Evolutionary conservation across 2,329 filamentous ascomycete genomes (phyloP).

Genomic region (Cercospora canescens): DNA sequence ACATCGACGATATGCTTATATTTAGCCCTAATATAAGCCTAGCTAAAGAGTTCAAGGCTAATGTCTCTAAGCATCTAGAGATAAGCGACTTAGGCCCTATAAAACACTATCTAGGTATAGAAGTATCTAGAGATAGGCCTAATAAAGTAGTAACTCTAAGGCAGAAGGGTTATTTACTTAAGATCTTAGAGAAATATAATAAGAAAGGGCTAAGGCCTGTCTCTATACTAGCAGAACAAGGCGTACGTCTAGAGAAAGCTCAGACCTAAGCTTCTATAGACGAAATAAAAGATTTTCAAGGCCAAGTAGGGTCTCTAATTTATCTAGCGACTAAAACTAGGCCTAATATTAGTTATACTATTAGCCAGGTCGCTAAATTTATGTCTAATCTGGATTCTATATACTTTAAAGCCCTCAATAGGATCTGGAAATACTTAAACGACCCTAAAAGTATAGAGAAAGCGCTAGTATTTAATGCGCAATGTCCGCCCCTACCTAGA

Average conservation of each 20-base stretch:
- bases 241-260: constrained; percentile 11
- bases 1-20: constrained; percentile 12
- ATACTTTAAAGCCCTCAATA: constrained; percentile 11
- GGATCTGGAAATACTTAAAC: constrained; percentile 14
- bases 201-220: constrained; percentile 10
- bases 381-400: constrained; percentile 6
- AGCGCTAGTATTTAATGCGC: neutral
- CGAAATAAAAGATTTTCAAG: constrained; percentile 8
- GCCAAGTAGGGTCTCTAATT: constrained; percentile 6
- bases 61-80: constrained; percentile 8
- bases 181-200: constrained; percentile 12
- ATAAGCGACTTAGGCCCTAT: constrained; percentile 8
- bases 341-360: neutral
- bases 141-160: constrained; percentile 8
- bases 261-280: neutral
- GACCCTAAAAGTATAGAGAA: neutral
- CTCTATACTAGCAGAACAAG: constrained; percentile 7
- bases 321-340: neutral
- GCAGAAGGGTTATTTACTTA: constrained; percentile 8
- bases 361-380: neutral
- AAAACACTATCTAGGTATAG: constrained; percentile 8
- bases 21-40: constrained; percentile 10
- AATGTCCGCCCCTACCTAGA: too few relatives aligned
- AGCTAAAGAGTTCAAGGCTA: constrained; percentile 10
- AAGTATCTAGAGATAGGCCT: constrained; percentile 6